Conservation (phyloP, 2,329 filamentous ascomycete genomes). For the Tolypocladium guangdongense region DNA sequence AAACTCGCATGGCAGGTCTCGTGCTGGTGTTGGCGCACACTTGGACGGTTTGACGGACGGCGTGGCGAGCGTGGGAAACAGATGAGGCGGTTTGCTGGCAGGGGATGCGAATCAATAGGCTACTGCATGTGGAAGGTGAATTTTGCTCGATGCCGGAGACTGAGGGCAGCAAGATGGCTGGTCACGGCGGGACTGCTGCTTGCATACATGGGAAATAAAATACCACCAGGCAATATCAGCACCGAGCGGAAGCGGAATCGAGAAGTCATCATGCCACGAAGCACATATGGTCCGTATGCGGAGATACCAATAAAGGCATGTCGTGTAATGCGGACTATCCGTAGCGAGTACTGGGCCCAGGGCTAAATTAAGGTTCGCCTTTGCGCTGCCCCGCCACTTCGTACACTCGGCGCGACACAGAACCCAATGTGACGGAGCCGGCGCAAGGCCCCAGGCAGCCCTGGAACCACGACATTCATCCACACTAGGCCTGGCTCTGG, state of each 20-base stretch:
- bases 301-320: too few relatives aligned
- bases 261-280: too few relatives aligned
- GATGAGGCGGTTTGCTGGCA: not conserved
- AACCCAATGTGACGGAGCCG: not conserved
- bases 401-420: slow-evolving; percentile 2
- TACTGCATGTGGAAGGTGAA: too few relatives aligned
- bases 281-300: too few relatives aligned
- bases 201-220: not conserved
- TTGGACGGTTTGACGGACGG: slow-evolving; percentile 2
- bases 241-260: not conserved
- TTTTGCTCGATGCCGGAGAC: not conserved
- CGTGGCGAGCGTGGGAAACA: not conserved
- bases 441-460: not conserved
- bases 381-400: not conserved
- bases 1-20: not conserved
- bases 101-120: not conserved
- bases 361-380: not conserved
- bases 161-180: not conserved
- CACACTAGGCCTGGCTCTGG: not conserved
- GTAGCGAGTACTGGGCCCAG: not conserved
- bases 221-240: not conserved
- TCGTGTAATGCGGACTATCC: too few relatives aligned
- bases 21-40: slow-evolving; percentile 1
- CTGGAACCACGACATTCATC: not conserved
- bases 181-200: not conserved